Conservation (phyloP, 345 rosid species). For the Salix caprea region DNA sequence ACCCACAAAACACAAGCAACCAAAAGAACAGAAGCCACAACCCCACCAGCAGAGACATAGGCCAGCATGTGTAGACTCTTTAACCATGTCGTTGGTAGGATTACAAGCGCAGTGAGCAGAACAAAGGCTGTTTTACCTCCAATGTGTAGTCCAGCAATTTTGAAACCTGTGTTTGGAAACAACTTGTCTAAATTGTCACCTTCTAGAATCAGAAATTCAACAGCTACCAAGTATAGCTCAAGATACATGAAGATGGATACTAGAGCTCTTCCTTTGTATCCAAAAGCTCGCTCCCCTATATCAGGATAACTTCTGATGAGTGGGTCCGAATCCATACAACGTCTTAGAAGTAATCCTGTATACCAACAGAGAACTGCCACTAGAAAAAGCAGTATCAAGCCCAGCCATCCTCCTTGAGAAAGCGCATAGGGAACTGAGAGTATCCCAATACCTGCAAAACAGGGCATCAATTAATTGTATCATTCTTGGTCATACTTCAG, state of each 20-base stretch:
- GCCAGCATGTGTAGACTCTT: constrained; percentile 55
- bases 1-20: constrained; percentile 50
- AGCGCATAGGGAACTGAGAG: constrained; percentile 65
- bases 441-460: constrained; percentile 51
- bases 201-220: constrained; percentile 60
- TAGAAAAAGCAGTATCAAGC: constrained; percentile 41
- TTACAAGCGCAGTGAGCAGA: constrained; percentile 40
- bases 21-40: constrained; percentile 49
- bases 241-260: constrained; percentile 52
- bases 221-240: constrained; percentile 57
- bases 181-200: constrained; percentile 63
- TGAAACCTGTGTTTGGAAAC: constrained; percentile 41
- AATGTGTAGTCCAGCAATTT: constrained; percentile 31
- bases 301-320: constrained; percentile 56
- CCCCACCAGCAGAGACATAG: constrained; percentile 61
- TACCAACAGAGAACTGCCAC: constrained; percentile 56
- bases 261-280: constrained; percentile 49
- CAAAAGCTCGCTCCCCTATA: constrained; percentile 52
- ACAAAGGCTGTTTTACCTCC: constrained; percentile 55
- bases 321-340: constrained; percentile 46
- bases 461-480: not conserved
- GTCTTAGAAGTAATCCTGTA: constrained; percentile 52
- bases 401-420: constrained; percentile 64
- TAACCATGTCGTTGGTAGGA: constrained; percentile 69
- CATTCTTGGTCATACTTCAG: not conserved